These are phyloP conservation scores for Monascus ruber DNA, from an alignment of 2,329 filamentous ascomycete genomes.

Conservation along the genomic window DNA sequence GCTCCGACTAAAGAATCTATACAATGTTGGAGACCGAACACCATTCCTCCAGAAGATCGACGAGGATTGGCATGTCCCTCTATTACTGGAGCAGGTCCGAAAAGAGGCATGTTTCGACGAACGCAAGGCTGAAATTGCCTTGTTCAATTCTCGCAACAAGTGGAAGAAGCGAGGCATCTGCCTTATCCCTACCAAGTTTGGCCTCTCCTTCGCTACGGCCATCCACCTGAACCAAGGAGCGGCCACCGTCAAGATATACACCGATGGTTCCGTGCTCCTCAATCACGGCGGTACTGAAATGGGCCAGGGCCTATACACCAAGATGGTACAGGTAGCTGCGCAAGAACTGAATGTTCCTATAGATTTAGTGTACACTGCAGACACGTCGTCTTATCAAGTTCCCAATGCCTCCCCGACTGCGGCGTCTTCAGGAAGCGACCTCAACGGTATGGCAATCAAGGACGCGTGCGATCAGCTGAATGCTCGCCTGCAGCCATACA, in stretches of 20 bases:
- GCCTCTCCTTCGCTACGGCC: constrained; percentile 15
- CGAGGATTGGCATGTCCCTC: constrained; percentile 14
- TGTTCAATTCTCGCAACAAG: constrained; percentile 9
- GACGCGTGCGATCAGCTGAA: constrained; percentile 9
- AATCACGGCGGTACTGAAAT: constrained; percentile 16
- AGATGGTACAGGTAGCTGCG: constrained; percentile 14
- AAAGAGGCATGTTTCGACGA: constrained; percentile 6
- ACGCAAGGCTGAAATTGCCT: constrained; percentile 3
- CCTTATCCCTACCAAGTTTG: constrained; percentile 15
- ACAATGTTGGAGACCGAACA: constrained; percentile 9
- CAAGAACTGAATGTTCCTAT: constrained; percentile 9
- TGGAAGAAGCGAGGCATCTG: constrained; percentile 14
- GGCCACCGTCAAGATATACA: constrained; percentile 11
- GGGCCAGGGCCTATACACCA: constrained; percentile 16
- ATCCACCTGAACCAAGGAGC: constrained; percentile 15
- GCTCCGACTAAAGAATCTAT: constrained; percentile 10
- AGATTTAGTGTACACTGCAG: constrained; percentile 11
- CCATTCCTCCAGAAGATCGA: constrained; percentile 14
- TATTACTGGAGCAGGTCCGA: constrained; percentile 12
- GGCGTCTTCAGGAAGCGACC: constrained; percentile 13
- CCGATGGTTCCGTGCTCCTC: constrained; percentile 12
- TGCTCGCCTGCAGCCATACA: constrained; percentile 5
- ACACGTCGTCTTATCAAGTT: constrained; percentile 11
- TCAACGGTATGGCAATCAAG: constrained; percentile 15
- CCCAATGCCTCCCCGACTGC: constrained; percentile 15